Base-by-base conservation (phyloP, 108 stramenopile genomes). In the Nitzschia inconspicua region DNA sequence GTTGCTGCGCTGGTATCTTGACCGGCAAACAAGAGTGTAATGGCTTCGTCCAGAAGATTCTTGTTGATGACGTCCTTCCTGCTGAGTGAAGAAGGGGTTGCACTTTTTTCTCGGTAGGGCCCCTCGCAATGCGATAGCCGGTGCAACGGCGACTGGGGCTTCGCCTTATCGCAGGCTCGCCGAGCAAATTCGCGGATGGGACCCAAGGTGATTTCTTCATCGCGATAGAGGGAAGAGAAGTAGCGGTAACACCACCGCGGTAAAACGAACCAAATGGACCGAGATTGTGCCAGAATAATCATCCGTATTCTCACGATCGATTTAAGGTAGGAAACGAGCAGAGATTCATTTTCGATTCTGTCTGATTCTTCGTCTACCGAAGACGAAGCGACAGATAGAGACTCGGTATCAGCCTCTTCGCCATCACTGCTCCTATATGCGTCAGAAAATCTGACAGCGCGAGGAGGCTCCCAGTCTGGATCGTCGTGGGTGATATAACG, bases 1-100 rank as follows among this genome's bases (percentile, higher is more conserved):
- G 95, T 96, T 3, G 95, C 95, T 20, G 95, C 95, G 53, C 85
- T 87, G 7, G 95, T 96, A 72, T 96, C 95, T 63, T 96, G 95
- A 27, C 95, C 95, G 5, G 95, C 95, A 69, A 96, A 96, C 36
- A 96, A 70, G 6, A 96, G 71, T 25, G 95, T 96, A 26, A 94
- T 96, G 23, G 93, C 89, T 76, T 96, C 89, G 44, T 90, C 79
- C 39, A 90, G 51, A 59, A 92, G 59, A 63, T 83, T 72, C 39
- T 86, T 71, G 30, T 68, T 65, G 10, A 77, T 50, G 7, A 47
- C 34, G 23, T 36, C 10, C 4, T 42, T 24, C 8, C 25, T 7
- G 16, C 41, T 11, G n/a, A n/a, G n/a, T 19, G 60, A 23, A 18
- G 29, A 39, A 1, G 20, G 30, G 2, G 43, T 34, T 14, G 37